Conservation (phyloP, 2,329 filamentous ascomycete species). For the Xylaria sp. region DNA sequence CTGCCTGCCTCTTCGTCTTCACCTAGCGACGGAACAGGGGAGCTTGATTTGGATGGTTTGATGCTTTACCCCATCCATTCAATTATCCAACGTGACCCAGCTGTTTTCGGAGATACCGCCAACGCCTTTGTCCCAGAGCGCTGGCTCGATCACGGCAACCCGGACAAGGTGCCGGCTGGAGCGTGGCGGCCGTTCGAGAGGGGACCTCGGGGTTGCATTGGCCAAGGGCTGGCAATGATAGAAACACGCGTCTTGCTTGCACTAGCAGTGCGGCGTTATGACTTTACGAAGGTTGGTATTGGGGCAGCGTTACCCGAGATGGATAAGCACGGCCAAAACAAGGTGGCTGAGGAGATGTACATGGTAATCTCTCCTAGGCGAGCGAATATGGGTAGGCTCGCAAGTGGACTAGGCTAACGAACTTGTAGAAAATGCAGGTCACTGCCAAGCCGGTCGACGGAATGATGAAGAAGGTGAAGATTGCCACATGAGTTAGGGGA, state of each 20-base stretch:
- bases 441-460: constrained; percentile 6
- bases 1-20: constrained; percentile 13
- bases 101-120: constrained; percentile 25
- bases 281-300: constrained; percentile 11
- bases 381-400: neutral
- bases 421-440: constrained; percentile 3
- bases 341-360: neutral
- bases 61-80: constrained; percentile 14
- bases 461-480: constrained; percentile 7
- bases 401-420: neutral
- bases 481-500: too few species aligned
- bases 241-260: constrained; percentile 18
- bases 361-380: neutral
- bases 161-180: constrained; percentile 3
- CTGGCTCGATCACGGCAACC: constrained; percentile 20
- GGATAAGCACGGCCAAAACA: neutral
- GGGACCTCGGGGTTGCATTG: constrained; percentile 53
- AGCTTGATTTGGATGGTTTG: constrained; percentile 19
- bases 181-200: constrained; percentile 44
- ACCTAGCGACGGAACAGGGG: constrained; percentile 9
- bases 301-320: neutral
- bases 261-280: constrained; percentile 5
- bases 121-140: constrained; percentile 34
- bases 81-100: constrained; percentile 28
- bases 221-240: constrained; percentile 49